Percentiles rank a stretch among this genome's conserved stretches.
These are phyloP conservation scores for Colletotrichum filicis DNA, from an alignment of 2,329 filamentous ascomycete species.

Conservation along the genomic window DNA sequence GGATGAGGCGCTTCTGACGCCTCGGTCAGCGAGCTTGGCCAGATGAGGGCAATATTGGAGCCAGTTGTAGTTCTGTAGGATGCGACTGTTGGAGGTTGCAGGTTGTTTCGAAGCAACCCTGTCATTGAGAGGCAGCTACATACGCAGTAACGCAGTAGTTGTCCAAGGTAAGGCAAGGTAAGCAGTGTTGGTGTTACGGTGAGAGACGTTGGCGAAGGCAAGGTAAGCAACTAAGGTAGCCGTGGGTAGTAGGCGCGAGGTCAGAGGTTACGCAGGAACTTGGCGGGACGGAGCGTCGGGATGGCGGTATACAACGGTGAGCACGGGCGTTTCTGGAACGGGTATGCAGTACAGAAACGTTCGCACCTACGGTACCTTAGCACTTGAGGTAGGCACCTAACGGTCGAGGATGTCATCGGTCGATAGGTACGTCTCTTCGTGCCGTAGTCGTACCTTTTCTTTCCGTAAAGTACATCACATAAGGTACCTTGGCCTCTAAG, in stretches of 20 bases:
- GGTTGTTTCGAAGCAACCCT: neutral
- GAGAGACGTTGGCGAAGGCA: neutral
- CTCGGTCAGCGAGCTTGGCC: neutral
- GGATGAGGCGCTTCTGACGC: conserved; percentile 1
- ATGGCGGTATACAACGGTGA: neutral
- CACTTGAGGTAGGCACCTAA: neutral
- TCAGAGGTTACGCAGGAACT: neutral
- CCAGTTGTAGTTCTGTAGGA: neutral
- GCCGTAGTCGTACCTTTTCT: too few species aligned
- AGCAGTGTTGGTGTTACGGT: neutral
- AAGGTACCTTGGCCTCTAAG: too few species aligned
- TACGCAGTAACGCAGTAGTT: neutral
- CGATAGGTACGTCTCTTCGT: neutral
- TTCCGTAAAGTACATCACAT: too few species aligned
- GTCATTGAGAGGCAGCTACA: neutral
- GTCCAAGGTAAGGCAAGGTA: neutral
- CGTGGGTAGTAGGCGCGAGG: neutral
- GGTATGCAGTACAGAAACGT: neutral
- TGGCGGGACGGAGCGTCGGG: neutral
- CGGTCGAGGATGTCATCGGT: neutral
- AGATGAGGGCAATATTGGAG: neutral
- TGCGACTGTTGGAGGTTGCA: neutral
- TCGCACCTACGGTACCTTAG: too few species aligned
- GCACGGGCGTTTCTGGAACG: neutral
- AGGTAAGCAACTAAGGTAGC: neutral